phyloP scores from a whole-genome alignment of 192 early-diverging fungal genomes.

The Irineochytrium annulatum region DNA sequence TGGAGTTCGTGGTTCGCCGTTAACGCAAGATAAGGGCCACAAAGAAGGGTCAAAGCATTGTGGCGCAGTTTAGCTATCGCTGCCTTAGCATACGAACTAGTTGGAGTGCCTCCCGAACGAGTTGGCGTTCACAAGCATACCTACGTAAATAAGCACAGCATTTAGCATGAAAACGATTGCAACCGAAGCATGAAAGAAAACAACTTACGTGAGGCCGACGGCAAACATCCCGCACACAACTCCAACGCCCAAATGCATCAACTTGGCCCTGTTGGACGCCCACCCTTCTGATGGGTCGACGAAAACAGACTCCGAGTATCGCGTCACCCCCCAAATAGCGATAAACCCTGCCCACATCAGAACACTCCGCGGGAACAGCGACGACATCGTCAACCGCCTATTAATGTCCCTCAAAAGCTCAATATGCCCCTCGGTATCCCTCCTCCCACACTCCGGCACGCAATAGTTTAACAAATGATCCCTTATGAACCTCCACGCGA shows the following conservation, averaged over 20 bases:
- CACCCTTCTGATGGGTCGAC: too few relatives aligned
- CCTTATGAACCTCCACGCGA: conserved; percentile 63
- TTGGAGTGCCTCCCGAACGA: not conserved
- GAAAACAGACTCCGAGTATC: conserved; percentile 43
- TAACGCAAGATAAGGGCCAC: not conserved
- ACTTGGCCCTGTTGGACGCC: conserved; percentile 43
- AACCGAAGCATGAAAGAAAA: not conserved
- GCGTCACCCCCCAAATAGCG: conserved; percentile 48
- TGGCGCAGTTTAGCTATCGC: not conserved
- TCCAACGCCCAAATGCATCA: conserved; percentile 56
- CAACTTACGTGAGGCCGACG: conserved; percentile 42
- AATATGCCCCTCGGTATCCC: too few relatives aligned
- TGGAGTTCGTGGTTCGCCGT: conserved; percentile 11
- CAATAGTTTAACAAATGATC: conserved; percentile 43
- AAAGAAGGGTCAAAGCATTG: too few relatives aligned
- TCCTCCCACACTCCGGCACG: not conserved
- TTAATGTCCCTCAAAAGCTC: not conserved
- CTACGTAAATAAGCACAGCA: not conserved
- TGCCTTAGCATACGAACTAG: not conserved
- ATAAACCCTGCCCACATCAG: conserved; percentile 44
- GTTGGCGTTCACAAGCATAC: not conserved
- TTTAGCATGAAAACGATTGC: not conserved
- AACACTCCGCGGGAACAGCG: conserved; percentile 36
- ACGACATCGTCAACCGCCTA: not conserved
- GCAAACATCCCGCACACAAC: conserved; percentile 33